These are phyloP conservation scores for Beauveria brongniartii DNA, from an alignment of 2,329 filamentous ascomycete species.

Conservation along the genomic window DNA sequence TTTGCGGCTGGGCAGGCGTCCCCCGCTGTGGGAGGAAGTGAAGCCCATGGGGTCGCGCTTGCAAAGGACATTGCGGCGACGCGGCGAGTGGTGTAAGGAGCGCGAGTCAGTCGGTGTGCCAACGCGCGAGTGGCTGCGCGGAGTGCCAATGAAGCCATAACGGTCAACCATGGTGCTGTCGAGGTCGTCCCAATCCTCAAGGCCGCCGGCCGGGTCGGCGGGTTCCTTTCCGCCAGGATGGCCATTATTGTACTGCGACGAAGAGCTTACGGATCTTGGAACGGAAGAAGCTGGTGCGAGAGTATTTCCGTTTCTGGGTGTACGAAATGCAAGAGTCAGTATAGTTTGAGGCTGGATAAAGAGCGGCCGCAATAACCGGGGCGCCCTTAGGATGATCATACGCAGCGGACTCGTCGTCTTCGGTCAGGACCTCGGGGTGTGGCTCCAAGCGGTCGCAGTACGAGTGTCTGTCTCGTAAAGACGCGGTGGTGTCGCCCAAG, in stretches of 20 bases:
- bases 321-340: neutral
- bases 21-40: constrained; percentile 32
- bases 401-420: constrained; percentile 46
- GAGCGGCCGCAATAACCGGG: constrained; percentile 10
- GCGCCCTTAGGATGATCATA: constrained; percentile 45
- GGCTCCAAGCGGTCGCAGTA: constrained; percentile 42
- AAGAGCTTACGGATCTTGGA: constrained; percentile 36
- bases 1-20: constrained; percentile 43
- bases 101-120: constrained; percentile 33
- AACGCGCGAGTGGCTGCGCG: constrained; percentile 33
- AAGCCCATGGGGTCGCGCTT: constrained; percentile 26
- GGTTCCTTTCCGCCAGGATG: constrained; percentile 26
- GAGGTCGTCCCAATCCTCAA: constrained; percentile 62
- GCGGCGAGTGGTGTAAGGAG: constrained; percentile 36
- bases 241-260: constrained; percentile 33
- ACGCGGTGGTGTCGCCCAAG: constrained; percentile 16
- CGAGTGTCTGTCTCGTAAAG: constrained; percentile 24
- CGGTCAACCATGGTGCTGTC: constrained; percentile 54
- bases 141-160: constrained; percentile 56
- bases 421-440: constrained; percentile 41
- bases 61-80: constrained; percentile 37
- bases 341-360: constrained; percentile 2
- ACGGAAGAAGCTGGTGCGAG: constrained; percentile 27
- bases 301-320: constrained; percentile 10
- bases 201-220: constrained; percentile 46